Conservation (phyloP, 179 eudicot species). For the Heliamphora pulchella region DNA sequence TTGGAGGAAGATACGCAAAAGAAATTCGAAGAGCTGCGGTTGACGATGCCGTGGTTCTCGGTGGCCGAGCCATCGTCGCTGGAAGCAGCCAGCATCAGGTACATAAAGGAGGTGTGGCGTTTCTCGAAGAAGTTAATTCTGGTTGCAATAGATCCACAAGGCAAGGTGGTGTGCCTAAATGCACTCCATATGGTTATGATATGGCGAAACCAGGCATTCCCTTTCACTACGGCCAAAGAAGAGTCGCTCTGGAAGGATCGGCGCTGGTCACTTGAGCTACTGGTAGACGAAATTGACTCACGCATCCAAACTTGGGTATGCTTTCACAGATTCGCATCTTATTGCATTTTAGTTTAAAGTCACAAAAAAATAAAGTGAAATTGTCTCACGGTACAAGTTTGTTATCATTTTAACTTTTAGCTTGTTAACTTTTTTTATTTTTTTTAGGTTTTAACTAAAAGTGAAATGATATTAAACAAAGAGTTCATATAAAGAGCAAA, state of each 20-base stretch:
- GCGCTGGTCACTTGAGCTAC: conserved; percentile 65
- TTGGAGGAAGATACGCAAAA: conserved; percentile 41
- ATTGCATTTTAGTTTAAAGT: too few relatives aligned
- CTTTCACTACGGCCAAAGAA: conserved; percentile 56
- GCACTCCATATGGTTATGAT: conserved; percentile 76
- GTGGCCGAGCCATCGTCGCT: conserved; percentile 55
- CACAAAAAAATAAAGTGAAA: too few relatives aligned
- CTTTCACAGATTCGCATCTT: too few relatives aligned
- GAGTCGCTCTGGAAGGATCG: conserved; percentile 61
- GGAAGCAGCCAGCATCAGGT: conserved; percentile 55
- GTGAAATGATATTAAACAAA: too few relatives aligned
- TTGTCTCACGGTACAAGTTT: too few relatives aligned
- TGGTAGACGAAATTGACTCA: conserved; percentile 54
- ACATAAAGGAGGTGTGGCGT: conserved; percentile 72
- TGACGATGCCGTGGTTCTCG: conserved; percentile 71
- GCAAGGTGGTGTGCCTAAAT: conserved; percentile 54
- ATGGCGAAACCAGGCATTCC: conserved; percentile 71
- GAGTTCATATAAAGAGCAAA: too few relatives aligned
- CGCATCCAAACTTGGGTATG: conserved; percentile 49
- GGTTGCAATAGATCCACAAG: conserved; percentile 76
- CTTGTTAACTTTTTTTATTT: too few relatives aligned
- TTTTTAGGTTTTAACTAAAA: too few relatives aligned
- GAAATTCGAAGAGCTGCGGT: conserved; percentile 42
- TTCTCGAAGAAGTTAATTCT: conserved; percentile 56
- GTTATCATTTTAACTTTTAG: too few relatives aligned